Evolutionary conservation across 2,329 filamentous ascomycete genomes (phyloP), one percentile per base, ranked within the genome.

Genomic region (Tothia fuscella): DNA sequence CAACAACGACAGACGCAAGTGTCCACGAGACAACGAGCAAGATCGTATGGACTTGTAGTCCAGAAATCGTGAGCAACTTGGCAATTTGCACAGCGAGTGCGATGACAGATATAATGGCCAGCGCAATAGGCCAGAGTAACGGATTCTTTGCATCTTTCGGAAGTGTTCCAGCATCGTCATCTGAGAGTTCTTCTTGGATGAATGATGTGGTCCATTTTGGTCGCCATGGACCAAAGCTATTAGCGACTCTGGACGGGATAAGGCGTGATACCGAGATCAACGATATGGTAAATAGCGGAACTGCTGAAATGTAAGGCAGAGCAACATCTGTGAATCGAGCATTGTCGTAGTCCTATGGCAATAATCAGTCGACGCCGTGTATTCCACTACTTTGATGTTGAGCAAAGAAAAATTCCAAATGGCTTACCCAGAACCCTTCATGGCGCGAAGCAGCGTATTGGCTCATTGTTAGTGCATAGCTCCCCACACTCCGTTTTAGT

Each of bases 161-260:
- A 14, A n/a, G 9, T 29, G 22, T 5, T n/a, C 50, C 47, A 14
- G 55, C 47, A n/a, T n/a, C n/a, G n/a, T n/a, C n/a, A n/a, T n/a
- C n/a, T n/a, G n/a, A n/a, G n/a, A n/a, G n/a, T n/a, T n/a, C n/a
- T 45, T 74, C 70, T 17, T 62, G 50, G n/a, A 76, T 55, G 46
- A 78, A 76, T 3, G 69, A 61, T 36, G 51, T 59, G 16, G 62
- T 64, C 72, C 74, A 77, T 56, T 49, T 55, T 24, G 73, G 66
- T 30, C 61, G 57, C 50, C 14, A 31, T 30, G 14, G 13, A 20
- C n/a, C 49, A 55, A 56, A 37, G n/a, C n/a, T n/a, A n/a, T n/a
- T 3, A 37, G 35, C 13, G 35, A 25, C 35, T 2, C 52, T 25
- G 21, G 49, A 46, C 5, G 47, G 48, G 16, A 59, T 29, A 10